A percentile compares a stretch with the other conserved stretches of the same genome.
These are phyloP conservation scores for Papiliotrema nemorosa DNA, from an alignment of 1,284 basidiomycete species.

Conservation along the genomic window DNA sequence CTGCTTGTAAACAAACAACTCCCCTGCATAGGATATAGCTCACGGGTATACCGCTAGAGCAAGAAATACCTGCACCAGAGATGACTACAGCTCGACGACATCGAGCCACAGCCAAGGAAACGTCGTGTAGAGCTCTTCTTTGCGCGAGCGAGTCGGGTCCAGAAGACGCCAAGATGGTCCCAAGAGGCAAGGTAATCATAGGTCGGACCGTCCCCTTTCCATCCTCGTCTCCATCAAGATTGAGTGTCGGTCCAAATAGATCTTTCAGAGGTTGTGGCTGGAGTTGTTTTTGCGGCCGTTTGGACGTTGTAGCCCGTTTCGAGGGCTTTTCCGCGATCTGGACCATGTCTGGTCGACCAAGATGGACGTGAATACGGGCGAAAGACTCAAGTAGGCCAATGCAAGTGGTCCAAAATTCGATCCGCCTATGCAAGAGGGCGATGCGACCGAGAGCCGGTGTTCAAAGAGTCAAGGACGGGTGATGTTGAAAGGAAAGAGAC, in stretches of 20 bases:
- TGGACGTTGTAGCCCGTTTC: too few relatives aligned
- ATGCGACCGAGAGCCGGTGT: not conserved
- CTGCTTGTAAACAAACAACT: slow-evolving; percentile 49
- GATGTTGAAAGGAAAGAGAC: not conserved
- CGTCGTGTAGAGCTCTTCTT: slow-evolving; percentile 55
- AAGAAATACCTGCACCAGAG: slow-evolving; percentile 88
- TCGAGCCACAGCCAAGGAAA: slow-evolving; percentile 73
- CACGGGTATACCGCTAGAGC: slow-evolving; percentile 87
- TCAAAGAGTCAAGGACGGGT: not conserved
- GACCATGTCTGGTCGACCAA: too few relatives aligned
- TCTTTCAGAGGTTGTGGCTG: too few relatives aligned
- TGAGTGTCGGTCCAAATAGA: too few relatives aligned
- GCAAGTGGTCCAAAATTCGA: too few relatives aligned
- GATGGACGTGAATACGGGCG: too few relatives aligned
- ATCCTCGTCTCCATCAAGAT: too few relatives aligned
- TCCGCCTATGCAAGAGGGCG: too few relatives aligned
- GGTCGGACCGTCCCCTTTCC: too few relatives aligned
- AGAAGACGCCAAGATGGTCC: slow-evolving; percentile 23
- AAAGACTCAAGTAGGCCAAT: too few relatives aligned
- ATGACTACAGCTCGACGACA: slow-evolving; percentile 80
- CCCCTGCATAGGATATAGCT: slow-evolving; percentile 33
- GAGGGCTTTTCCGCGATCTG: too few relatives aligned
- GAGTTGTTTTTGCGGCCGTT: too few relatives aligned
- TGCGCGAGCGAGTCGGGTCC: slow-evolving; percentile 21
- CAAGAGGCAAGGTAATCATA: slow-evolving; percentile 26